phyloP scores from a whole-genome alignment of 495 filamentous ascomycete species.

The Hyaloscypha variabilis region DNA sequence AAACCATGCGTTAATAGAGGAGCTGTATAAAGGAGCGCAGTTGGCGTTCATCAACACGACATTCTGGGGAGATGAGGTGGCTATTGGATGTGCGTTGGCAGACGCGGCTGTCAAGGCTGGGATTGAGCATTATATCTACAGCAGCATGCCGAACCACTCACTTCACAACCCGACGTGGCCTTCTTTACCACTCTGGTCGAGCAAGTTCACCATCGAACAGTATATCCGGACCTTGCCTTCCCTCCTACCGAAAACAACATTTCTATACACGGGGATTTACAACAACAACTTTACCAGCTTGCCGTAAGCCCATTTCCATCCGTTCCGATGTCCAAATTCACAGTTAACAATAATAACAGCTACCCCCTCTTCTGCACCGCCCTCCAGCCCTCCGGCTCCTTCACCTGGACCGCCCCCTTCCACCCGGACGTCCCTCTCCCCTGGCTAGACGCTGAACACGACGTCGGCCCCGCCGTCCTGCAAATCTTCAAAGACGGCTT shows the following conservation, averaged over 20 bases:
- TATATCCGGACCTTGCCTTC: conserved; percentile 85
- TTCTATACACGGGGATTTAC: conserved; percentile 96
- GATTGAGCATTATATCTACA: conserved; percentile 91
- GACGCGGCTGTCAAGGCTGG: conserved; percentile 86
- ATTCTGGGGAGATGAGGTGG: conserved; percentile 94
- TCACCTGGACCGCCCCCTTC: conserved; percentile 94
- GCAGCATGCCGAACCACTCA: conserved; percentile 94
- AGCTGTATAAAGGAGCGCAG: conserved; percentile 80
- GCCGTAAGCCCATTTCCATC: conserved; percentile 52
- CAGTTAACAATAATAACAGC: no score
- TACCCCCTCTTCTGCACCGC: conserved; percentile 90
- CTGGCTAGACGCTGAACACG: conserved; percentile 98
- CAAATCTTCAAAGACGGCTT: conserved; percentile 95
- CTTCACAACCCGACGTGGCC: conserved; percentile 67
- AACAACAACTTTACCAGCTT: conserved; percentile 98
- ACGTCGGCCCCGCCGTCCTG: conserved; percentile 90
- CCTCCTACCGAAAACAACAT: conserved; percentile 52
- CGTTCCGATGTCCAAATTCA: no score
- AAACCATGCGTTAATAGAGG: conserved; percentile 65
- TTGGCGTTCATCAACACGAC: conserved; percentile 98
- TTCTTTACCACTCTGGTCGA: conserved; percentile 84
- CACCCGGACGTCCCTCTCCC: conserved; percentile 84
- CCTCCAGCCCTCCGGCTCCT: conserved; percentile 77
- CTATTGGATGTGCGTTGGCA: conserved; percentile 82
- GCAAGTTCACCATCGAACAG: conserved; percentile 89